Base-by-base conservation (phyloP, 1,284 basidiomycete species). In the Microbotryum lychnidis-dioicae region DNA sequence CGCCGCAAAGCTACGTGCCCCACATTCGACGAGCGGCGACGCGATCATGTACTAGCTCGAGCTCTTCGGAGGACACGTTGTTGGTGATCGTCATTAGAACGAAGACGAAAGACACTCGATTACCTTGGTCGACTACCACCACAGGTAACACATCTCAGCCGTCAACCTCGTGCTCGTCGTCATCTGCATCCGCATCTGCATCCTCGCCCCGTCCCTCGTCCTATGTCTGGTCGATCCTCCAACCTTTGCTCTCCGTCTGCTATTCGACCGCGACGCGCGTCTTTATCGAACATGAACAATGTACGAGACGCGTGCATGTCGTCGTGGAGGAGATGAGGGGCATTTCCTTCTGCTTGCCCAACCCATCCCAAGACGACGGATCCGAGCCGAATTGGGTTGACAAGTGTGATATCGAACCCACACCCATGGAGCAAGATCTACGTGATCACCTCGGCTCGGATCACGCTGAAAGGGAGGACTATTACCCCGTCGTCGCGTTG, bases 401-500 rank as follows among this genome's bases (percentile, higher is more conserved):
- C 18, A 51, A 16, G 9, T 4, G 18, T n/a, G 49, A 16, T 7
- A 31, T 18, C 31, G 54, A 45, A 18, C 23, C n/a, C 12, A 25
- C n/a, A 21, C 20, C 12, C 16, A n/a, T 8, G 18, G 27, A 21
- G 6, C 23, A 31, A 2, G 5, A 47, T 27, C 12, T 53, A 6
- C 27, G 12, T 1, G 20, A 53, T 14, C 45, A 49, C 0, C 50
- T 10, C 0, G 46, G 7, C 12, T 27, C 2, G 6, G 21, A 20
- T 1, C n/a, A 18, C 10, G 27, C 54, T 21, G 50, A n/a, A 6
- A 51, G 51, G 29, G 58, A 18, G 33, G 25, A 20, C 1, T 27
- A 8, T 6, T 67, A 61, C 49, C 50, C 42, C 1, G 75, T 76
- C 18, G 70, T 74, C 4, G 79, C 79, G 72, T 68, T 86, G 10